phyloP scores from a whole-genome alignment of 139 green algal species.

The Volvox africanus region DNA sequence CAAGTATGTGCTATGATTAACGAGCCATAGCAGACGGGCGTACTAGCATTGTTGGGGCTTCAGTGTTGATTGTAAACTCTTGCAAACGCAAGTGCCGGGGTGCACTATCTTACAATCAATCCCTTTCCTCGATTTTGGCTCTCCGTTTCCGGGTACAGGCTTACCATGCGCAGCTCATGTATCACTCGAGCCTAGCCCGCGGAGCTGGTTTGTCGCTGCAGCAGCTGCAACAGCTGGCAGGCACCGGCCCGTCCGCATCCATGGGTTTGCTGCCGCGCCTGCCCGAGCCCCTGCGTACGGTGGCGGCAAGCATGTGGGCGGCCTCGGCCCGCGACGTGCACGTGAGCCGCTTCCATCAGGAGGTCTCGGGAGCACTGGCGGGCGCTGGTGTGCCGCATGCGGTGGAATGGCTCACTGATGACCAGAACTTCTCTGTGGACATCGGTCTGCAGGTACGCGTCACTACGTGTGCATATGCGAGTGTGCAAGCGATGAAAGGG shows the following conservation, averaged over 20 bases:
- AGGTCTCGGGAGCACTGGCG: constrained; percentile 54
- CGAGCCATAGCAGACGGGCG: too few species aligned
- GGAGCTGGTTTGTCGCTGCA: constrained; percentile 17
- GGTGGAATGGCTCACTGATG: constrained; percentile 62
- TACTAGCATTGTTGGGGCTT: too few species aligned
- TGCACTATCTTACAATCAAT: too few species aligned
- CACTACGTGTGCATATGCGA: not conserved
- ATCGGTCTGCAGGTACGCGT: constrained; percentile 56
- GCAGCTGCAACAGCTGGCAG: not conserved
- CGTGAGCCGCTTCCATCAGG: constrained; percentile 58
- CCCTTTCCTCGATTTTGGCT: too few species aligned
- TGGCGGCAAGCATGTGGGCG: constrained; percentile 51
- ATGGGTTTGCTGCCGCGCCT: constrained; percentile 46
- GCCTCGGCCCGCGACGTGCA: constrained; percentile 55
- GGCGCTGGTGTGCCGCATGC: constrained; percentile 57
- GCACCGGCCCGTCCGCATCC: not conserved
- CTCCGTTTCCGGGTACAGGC: not conserved
- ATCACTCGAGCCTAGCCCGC: constrained; percentile 51
- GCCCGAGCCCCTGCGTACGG: constrained; percentile 51
- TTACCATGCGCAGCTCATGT: constrained; percentile 64
- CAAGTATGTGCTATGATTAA: not conserved
- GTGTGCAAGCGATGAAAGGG: too few species aligned
- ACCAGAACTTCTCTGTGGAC: constrained; percentile 66
- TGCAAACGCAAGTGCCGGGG: too few species aligned
- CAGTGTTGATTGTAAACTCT: too few species aligned